phyloP scores from a whole-genome alignment of 768 basidiomycete species.

The Amanita fuliginea region DNA sequence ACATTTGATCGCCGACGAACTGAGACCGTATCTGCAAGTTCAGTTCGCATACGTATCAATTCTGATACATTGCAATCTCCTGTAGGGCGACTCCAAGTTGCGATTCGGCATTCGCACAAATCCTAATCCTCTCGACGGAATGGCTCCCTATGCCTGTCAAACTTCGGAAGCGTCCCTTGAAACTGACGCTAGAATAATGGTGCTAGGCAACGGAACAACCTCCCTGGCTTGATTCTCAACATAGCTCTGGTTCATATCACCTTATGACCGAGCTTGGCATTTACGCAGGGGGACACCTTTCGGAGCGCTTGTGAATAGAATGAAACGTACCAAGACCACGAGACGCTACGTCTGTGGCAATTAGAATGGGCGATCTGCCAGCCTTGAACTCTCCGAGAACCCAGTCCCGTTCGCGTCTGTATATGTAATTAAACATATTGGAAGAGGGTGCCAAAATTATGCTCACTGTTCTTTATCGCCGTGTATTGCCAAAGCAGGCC shows the following conservation, averaged over 20 bases:
- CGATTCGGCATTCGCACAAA: conserved; percentile 9
- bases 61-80: neutral
- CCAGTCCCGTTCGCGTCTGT: conserved; percentile 96
- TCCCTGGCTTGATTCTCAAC: conserved; percentile 14
- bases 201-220: conserved; percentile 6
- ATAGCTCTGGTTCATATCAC: conserved; percentile 11
- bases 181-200: conserved; percentile 4
- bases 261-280: conserved; percentile 13
- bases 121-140: conserved; percentile 22
- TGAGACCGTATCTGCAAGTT: neutral
- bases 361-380: conserved; percentile 92
- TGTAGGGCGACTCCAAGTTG: conserved; percentile 11
- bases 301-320: conserved; percentile 34
- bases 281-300: conserved; percentile 18
- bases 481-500: conserved; percentile 99
- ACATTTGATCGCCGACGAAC: neutral
- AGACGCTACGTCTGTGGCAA: conserved; percentile 98
- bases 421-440: neutral
- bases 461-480: conserved; percentile 98
- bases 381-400: conserved; percentile 97
- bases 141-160: conserved; percentile 26
- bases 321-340: conserved; percentile 96
- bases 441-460: neutral
- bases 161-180: conserved; percentile 27
- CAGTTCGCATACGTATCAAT: neutral